Evolutionary conservation across 2,329 filamentous ascomycete species (phyloP), one percentile per base, ranked within the genome.

Genomic region (Diplodia scrobiculata): DNA sequence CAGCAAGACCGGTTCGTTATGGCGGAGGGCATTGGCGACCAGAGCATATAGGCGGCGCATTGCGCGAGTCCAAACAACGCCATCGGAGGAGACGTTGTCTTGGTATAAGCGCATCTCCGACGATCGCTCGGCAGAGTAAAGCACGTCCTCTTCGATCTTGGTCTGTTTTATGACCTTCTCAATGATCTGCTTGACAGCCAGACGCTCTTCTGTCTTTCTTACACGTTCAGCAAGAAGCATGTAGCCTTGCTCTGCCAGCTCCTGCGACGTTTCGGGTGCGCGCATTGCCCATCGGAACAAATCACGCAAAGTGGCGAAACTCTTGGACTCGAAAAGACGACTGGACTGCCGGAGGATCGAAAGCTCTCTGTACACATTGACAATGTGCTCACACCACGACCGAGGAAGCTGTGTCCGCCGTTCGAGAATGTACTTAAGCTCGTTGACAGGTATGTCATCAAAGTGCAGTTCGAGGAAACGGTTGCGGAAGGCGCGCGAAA

Each of bases 391-490:
- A 75, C 94, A 97, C 80, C 97, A 95, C 0, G 93, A 94, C 4
- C 94, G 92, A 0, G 95, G 91, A 14, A 96, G 92, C 72, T 92
- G 87, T 67, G 92, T 96, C 68, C 96, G 86, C 74, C 92, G 89
- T 74, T 96, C 91, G 38, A 99, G 77, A 71, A 99, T 99, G 50
- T 88, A 91, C 72, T 96, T 92, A 52, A 99, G 81, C 74, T 99
- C 96, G 69, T 92, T 89, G 74, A 98, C 92, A 0, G 95, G 95
- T 27, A 99, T 99, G 73, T 99, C 96, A 71, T 98, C 95, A 72
- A 97, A 98, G 77, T 99, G 95, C 4, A 99, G 82, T 77, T 99
- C 95, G 3, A 99, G 84, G 73, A 99, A 99, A 73, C 95, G 87
- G 76, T 99, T 99, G 65, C 96, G 88, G 78, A 99, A 99, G 1